phyloP scores from a whole-genome alignment of 2,329 filamentous ascomycete species.

The Penicillium sp. region DNA sequence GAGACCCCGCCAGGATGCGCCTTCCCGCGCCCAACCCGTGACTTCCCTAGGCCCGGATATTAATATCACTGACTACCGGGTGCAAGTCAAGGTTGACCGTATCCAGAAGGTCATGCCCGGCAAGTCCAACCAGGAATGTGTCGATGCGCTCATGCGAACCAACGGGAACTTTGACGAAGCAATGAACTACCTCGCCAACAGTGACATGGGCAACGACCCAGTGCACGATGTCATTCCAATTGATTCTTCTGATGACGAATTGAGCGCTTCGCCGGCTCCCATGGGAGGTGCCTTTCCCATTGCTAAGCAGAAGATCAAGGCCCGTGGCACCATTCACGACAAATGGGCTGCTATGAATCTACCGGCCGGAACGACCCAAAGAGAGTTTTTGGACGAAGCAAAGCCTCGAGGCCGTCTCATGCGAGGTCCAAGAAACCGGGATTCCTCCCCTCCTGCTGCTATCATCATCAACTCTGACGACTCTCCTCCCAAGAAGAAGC shows the following conservation, averaged over 20 bases:
- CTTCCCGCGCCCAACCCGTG: conserved; percentile 49
- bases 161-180: conserved; percentile 58
- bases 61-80: conserved; percentile 51
- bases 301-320: conserved; percentile 55
- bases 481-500: conserved; percentile 28
- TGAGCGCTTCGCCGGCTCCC: conserved; percentile 24
- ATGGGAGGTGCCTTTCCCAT: conserved; percentile 16
- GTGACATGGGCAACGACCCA: background rate
- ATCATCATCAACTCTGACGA: conserved; percentile 16
- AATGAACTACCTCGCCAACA: conserved; percentile 44
- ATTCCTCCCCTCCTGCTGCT: conserved; percentile 25
- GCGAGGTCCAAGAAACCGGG: conserved; percentile 35
- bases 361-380: conserved; percentile 12
- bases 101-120: conserved; percentile 51
- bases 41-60: conserved; percentile 43
- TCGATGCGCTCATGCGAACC: conserved; percentile 51
- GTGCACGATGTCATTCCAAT: conserved; percentile 32
- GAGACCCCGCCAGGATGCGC: conserved; percentile 41
- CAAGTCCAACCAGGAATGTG: conserved; percentile 47
- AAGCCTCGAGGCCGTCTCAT: conserved; percentile 41
- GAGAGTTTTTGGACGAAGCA: conserved; percentile 24
- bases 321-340: conserved; percentile 57
- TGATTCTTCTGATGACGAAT: conserved; percentile 43
- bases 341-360: conserved; percentile 55
- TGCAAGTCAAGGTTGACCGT: conserved; percentile 52